Percentiles rank a stretch among this genome's conserved stretches.
Evolutionary conservation across 768 basidiomycete species (phyloP).

Genomic region (Termitomyces sp.): DNA sequence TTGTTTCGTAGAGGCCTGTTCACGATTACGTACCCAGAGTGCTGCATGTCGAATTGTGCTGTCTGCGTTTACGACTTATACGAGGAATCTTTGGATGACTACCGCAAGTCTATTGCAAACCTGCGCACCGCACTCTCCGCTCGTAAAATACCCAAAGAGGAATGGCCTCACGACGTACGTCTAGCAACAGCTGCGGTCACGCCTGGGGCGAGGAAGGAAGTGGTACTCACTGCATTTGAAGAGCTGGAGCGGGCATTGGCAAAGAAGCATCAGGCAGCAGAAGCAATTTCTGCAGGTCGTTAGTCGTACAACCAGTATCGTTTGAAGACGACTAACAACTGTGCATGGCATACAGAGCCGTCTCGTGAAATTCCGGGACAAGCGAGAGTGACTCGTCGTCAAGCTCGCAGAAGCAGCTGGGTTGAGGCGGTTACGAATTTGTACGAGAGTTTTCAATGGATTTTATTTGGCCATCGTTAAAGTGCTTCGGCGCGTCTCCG

Average conservation of each 20-base stretch:
- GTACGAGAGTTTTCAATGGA: slow-evolving; percentile 46
- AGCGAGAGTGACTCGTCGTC: neutral
- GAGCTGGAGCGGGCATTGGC: slow-evolving; percentile 58
- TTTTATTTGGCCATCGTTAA: slow-evolving; percentile 43
- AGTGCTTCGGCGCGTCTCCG: neutral
- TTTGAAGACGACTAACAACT: slow-evolving; percentile 3
- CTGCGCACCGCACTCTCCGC: slow-evolving; percentile 47
- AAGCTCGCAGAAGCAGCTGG: neutral
- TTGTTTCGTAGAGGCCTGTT: neutral
- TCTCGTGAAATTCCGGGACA: neutral
- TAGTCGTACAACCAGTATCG: slow-evolving; percentile 14
- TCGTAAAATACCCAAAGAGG: slow-evolving; percentile 42
- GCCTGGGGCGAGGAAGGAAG: slow-evolving; percentile 24
- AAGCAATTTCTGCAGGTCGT: slow-evolving; percentile 14
- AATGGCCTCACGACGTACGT: slow-evolving; percentile 64
- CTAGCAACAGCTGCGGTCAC: neutral
- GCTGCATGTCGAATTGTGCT: slow-evolving; percentile 93
- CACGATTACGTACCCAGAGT: slow-evolving; percentile 44
- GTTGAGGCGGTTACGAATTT: slow-evolving; percentile 12
- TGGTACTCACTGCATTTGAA: slow-evolving; percentile 62
- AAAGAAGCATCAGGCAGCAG: slow-evolving; percentile 33
- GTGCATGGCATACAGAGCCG: neutral
- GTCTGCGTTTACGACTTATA: slow-evolving; percentile 90
- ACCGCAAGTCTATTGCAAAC: slow-evolving; percentile 47
- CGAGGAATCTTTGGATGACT: slow-evolving; percentile 63